Base-by-base conservation (phyloP, 2,329 filamentous ascomycete genomes). In the Alternaria sp. region DNA sequence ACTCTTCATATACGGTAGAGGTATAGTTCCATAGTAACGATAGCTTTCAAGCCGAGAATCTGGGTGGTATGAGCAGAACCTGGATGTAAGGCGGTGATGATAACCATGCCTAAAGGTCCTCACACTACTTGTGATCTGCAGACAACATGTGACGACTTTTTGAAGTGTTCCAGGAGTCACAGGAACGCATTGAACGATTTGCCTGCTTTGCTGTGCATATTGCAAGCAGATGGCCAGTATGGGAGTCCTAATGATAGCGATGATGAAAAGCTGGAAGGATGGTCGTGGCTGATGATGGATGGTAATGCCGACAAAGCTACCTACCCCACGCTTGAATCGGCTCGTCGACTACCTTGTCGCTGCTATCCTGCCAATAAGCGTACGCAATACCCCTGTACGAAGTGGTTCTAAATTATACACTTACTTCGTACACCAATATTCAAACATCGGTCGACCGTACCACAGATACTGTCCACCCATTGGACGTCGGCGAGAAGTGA, bases 401-500 rank as follows among this genome's bases (percentile, higher is more conserved):
- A 17, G 17, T 17, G 17, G 17, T 17, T 17, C 17, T 17, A 17
- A 17, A 17, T 17, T 17, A 2, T 17, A 17, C 17, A 17, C 17
- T 17, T 17, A 17, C 2, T 17, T 17, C 17, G 17, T 17, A 17
- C 17, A 17, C 17, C 17, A 17, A 17, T 17, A 17, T 17, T 17
- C 2, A 17, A 17, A 17, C 17, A 39, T 5, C 4, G 36, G 17
- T 10, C 17, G 4, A 3, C 36, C 4, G 6, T 5, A 4, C 17
- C 11, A 10, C 6, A 1, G 36, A 11, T 11, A 6, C 2, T 0
- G 4, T 3, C 9, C 9, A 39, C 0, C 8, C 0, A 13, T 17
- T 11, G 36, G 36, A 23, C 2, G 17, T 10, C 13, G 36, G 17
- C 17, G 36, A 1, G 17, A 39, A 39, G 36, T 39, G 4, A 10